Percentiles rank a stretch among this genome's conserved stretches.
Conservation (phyloP, 2,329 filamentous ascomycete genomes). For the Coniochaeta ligniaria region DNA sequence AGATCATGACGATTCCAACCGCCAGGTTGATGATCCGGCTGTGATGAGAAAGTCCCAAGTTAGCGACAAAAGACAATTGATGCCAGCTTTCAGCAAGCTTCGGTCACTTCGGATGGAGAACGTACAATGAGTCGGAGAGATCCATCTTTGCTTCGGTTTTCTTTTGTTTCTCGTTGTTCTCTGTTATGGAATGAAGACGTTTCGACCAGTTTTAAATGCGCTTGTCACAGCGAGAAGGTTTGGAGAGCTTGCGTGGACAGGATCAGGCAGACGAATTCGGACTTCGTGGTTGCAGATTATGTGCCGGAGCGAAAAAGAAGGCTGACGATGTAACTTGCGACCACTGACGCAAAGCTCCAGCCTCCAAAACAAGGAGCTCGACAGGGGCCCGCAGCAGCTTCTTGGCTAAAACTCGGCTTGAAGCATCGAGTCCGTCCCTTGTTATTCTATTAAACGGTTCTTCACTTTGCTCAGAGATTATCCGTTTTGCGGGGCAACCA, state of each 20-base stretch:
- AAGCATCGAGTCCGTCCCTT: background rate
- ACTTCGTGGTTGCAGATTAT: background rate
- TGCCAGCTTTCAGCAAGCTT: background rate
- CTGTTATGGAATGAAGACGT: background rate
- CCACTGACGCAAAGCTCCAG: background rate
- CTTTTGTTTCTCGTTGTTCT: background rate
- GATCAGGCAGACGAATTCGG: background rate
- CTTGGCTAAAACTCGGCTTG: background rate
- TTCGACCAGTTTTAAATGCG: background rate
- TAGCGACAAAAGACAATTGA: slow-evolving; percentile 17
- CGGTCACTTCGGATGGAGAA: slow-evolving; percentile 14
- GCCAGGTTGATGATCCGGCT: slow-evolving; percentile 94
- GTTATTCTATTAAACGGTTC: background rate
- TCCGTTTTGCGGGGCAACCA: background rate
- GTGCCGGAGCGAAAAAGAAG: background rate
- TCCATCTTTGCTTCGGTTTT: slow-evolving; percentile 55
- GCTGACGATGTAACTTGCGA: background rate
- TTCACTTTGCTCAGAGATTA: background rate
- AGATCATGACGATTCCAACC: slow-evolving; percentile 77
- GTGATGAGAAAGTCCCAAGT: slow-evolving; percentile 17
- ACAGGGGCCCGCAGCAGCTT: background rate
- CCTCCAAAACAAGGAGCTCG: slow-evolving; percentile 2
- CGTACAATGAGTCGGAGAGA: slow-evolving; percentile 87
- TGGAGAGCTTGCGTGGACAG: background rate
- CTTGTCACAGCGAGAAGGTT: background rate